Conservation (phyloP, 345 rosid genomes). For the Euphorbia peplus region DNA sequence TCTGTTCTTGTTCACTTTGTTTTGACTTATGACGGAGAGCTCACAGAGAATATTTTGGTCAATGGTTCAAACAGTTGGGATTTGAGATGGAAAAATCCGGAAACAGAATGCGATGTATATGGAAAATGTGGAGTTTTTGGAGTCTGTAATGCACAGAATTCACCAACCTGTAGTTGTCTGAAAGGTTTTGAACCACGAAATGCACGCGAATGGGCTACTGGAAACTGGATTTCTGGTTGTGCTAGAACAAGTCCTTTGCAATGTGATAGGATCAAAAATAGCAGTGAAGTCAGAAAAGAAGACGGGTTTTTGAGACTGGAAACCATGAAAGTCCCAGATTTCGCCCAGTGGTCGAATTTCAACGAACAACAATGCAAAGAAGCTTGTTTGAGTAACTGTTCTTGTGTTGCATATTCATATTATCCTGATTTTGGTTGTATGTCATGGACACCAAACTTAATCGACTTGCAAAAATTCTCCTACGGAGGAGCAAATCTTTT, state of each 20-base stretch:
- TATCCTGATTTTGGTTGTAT: conserved; percentile 40
- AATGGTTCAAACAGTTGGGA: not conserved
- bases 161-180: conserved; percentile 30
- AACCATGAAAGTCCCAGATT: conserved; percentile 17
- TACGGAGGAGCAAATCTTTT: conserved; percentile 35
- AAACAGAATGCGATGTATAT: conserved; percentile 20
- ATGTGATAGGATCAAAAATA: conserved; percentile 17
- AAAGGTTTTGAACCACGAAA: conserved; percentile 14
- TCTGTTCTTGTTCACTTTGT: conserved; percentile 1
- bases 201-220: conserved; percentile 25
- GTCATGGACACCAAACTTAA: conserved; percentile 40
- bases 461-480: conserved; percentile 36
- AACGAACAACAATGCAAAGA: conserved; percentile 28
- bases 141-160: conserved; percentile 4
- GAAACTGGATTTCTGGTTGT: conserved; percentile 34
- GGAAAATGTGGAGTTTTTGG: conserved; percentile 32
- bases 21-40: conserved; percentile 36
- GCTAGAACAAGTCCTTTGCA: conserved; percentile 17
- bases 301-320: conserved; percentile 24
- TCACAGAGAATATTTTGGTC: not conserved
- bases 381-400: conserved; percentile 42
- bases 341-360: conserved; percentile 5
- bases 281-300: conserved; percentile 7
- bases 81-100: too few relatives aligned
- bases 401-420: conserved; percentile 51